These are phyloP conservation scores for Fusarium paranaense DNA, from an alignment of 2,329 filamentous ascomycete species.

Conservation along the genomic window DNA sequence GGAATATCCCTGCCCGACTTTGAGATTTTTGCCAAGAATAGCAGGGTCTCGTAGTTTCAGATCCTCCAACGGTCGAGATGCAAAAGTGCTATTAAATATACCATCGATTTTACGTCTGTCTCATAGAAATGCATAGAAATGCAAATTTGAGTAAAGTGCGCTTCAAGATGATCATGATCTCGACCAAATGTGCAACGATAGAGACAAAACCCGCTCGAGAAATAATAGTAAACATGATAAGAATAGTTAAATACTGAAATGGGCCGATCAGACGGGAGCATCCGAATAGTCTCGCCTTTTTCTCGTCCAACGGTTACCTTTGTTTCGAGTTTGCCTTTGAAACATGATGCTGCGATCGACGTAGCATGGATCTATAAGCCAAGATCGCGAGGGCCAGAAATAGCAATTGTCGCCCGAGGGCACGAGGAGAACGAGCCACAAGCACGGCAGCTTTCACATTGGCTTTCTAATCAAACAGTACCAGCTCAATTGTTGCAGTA, in stretches of 20 bases:
- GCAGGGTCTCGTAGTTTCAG: background rate
- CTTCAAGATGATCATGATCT: background rate
- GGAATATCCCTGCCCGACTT: slow-evolving; percentile 17
- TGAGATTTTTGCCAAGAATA: slow-evolving; percentile 7
- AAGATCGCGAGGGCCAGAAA: background rate
- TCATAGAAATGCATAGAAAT: background rate
- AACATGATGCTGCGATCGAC: background rate
- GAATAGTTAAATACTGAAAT: background rate
- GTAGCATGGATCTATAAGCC: background rate
- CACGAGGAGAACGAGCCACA: background rate
- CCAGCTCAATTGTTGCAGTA: background rate
- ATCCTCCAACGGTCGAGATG: background rate
- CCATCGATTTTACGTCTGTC: background rate
- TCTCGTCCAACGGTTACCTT: background rate
- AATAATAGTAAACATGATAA: background rate
- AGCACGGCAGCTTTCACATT: background rate
- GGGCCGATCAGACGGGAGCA: background rate
- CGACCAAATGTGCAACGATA: background rate
- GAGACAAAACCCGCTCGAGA: background rate
- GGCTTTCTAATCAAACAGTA: background rate
- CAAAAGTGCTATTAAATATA: background rate
- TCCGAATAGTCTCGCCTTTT: background rate
- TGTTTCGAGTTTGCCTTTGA: background rate
- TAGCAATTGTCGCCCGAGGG: background rate
- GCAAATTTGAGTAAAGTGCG: background rate